These are phyloP conservation scores for Mycena citricolor DNA, from an alignment of 1,284 basidiomycete genomes.

Conservation along the genomic window DNA sequence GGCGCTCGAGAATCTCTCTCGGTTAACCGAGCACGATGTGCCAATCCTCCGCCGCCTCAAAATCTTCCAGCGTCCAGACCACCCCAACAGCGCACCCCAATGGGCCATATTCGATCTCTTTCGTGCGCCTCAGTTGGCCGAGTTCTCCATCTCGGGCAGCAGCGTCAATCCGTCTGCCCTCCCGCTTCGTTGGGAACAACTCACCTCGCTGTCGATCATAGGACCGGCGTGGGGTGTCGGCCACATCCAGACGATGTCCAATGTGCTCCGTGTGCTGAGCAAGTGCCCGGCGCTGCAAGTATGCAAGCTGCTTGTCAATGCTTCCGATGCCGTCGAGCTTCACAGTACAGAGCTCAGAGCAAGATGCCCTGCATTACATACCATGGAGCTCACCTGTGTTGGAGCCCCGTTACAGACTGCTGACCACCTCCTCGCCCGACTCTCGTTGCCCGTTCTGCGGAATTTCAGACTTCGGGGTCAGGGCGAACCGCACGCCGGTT, in stretches of 20 bases:
- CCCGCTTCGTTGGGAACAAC: slow-evolving; percentile 10
- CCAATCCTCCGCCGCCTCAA: slow-evolving; percentile 2
- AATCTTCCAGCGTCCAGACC: background rate
- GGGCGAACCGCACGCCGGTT: too few relatives aligned
- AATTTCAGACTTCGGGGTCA: background rate
- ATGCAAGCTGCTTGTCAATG: slow-evolving; percentile 2
- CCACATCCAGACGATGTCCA: background rate
- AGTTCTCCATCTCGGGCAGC: background rate
- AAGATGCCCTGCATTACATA: background rate
- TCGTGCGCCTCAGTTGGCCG: background rate
- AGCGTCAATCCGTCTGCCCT: background rate
- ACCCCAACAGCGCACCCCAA: background rate
- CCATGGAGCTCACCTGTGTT: background rate
- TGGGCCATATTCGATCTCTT: background rate
- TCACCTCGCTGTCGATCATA: background rate
- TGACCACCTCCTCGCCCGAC: background rate
- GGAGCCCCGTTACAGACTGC: background rate
- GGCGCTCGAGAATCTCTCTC: background rate
- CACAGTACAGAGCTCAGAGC: background rate
- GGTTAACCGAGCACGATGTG: slow-evolving; percentile 1
- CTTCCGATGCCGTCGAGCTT: background rate
- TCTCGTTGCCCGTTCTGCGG: slow-evolving; percentile 1
- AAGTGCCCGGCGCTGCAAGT: slow-evolving; percentile 4
- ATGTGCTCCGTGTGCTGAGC: slow-evolving; percentile 3
- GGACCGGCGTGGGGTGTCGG: background rate